Evolutionary conservation across 2,329 filamentous ascomycete species (phyloP), one percentile per base, ranked within the genome.

Genomic region (Stagonosporopsis rhizophila): DNA sequence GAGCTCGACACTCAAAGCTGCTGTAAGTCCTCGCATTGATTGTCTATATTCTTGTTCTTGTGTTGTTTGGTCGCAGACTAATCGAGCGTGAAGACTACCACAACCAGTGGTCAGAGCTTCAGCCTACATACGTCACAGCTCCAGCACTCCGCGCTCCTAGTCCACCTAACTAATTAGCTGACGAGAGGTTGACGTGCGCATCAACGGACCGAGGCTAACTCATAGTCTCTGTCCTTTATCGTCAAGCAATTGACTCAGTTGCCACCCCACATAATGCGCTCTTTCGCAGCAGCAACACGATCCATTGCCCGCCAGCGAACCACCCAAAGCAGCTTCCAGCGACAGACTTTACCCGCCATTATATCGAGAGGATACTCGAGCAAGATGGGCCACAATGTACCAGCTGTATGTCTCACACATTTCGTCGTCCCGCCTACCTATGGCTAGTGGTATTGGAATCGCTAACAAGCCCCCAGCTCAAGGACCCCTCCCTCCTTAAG

Each of bases 401-500:
- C 79, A 48, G 61, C 74, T 25, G 76, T 78, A 65, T 45, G 71
- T 69, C 20, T 22, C 35, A 23, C 6, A 4, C 8, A n/a, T 12
- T 23, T 12, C 17, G 17, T 6, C 19, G n/a, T 30, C 22, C 8
- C 23, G 23, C 23, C 23, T 22, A 28, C 19, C 32, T 28, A 2
- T n/a, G 23, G 27, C 22, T 23, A 4, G n/a, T 17, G 6, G n/a
- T 42, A 12, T 17, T 25, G 23, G 32, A 30, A 52, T 30, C 15
- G 37, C 61, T 72, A 44, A 69, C 57, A 17, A 32, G n/a, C 9
- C 20, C 20, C 20, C 56, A 79, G 77, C 77, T 83, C 59, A 81
- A 77, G 58, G 80, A 83, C 67, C 76, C 77, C 60, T 79, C 77
- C 22, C 85, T 99, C 58, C 85, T 98, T 70, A 97, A 96, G 81